phyloP scores from a whole-genome alignment of 495 filamentous ascomycete species.

The Trichoderma orchidacearum region DNA sequence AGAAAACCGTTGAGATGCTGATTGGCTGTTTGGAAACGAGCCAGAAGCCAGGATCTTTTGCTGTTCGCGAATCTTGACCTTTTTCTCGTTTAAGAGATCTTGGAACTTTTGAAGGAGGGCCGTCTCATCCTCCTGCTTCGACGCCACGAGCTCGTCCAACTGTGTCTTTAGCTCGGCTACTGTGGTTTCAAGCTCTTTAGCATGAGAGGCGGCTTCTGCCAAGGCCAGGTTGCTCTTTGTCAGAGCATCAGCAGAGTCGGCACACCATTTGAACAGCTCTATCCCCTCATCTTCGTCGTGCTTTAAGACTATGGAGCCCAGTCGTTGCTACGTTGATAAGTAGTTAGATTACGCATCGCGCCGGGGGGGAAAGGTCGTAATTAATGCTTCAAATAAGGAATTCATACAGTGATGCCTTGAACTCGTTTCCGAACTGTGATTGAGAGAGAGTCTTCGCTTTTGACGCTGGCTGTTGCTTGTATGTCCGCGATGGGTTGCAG shows the following conservation, averaged over 20 bases:
- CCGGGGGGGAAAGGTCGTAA: neutral
- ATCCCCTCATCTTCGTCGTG: conserved; percentile 51
- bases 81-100: conserved; percentile 70
- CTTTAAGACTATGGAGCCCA: conserved; percentile 50
- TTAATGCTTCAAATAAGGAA: no score
- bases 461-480: conserved; percentile 26
- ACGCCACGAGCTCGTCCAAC: conserved; percentile 48
- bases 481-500: conserved; percentile 21
- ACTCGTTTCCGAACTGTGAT: conserved; percentile 30
- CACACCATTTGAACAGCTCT: conserved; percentile 62
- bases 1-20: neutral
- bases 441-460: conserved; percentile 17
- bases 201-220: conserved; percentile 24
- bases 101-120: conserved; percentile 59
- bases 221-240: conserved; percentile 25
- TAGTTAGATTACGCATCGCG: conserved; percentile 4
- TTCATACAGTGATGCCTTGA: conserved; percentile 30
- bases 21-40: neutral
- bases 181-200: conserved; percentile 32
- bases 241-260: conserved; percentile 18
- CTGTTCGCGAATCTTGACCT: conserved; percentile 80
- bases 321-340: conserved; percentile 40
- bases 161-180: conserved; percentile 36
- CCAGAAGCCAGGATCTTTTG: conserved; percentile 52
- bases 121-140: conserved; percentile 56